Evolutionary conservation across 139 green algal species (phyloP).

Genomic region (Tetraselmis striata): DNA sequence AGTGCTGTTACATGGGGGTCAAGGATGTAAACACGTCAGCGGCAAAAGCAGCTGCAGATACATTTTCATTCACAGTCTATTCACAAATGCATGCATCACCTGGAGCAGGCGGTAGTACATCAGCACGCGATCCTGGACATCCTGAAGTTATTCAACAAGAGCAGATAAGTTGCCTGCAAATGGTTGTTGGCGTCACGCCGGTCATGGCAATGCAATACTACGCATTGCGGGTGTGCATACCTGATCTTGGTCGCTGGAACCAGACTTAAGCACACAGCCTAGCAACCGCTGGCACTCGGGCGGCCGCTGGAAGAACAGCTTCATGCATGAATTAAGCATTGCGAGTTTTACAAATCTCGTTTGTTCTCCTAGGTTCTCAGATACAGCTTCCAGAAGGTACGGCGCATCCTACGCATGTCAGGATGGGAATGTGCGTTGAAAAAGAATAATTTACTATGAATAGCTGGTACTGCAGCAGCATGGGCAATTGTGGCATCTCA

Average conservation of each 20-base stretch:
- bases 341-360: not conserved
- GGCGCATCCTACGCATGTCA: conserved; percentile 58
- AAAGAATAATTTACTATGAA: no score
- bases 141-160: no score
- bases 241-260: conserved; percentile 41
- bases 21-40: not conserved
- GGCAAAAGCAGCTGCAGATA: not conserved
- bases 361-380: conserved; percentile 46
- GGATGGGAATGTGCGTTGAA: not conserved
- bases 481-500: conserved; percentile 10
- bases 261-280: conserved; percentile 46
- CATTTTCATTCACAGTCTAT: not conserved
- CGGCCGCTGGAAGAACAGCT: conserved; percentile 88
- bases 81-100: not conserved
- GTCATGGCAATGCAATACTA: no score
- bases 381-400: conserved; percentile 80
- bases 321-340: conserved; percentile 17
- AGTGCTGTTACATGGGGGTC: not conserved
- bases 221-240: no score
- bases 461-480: no score
- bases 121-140: conserved; percentile 83
- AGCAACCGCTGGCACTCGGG: conserved; percentile 68
- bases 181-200: no score
- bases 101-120: conserved; percentile 71
- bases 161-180: no score